Base-by-base conservation (phyloP, 352 stramenopile species). In the Globisporangium echinulatum region DNA sequence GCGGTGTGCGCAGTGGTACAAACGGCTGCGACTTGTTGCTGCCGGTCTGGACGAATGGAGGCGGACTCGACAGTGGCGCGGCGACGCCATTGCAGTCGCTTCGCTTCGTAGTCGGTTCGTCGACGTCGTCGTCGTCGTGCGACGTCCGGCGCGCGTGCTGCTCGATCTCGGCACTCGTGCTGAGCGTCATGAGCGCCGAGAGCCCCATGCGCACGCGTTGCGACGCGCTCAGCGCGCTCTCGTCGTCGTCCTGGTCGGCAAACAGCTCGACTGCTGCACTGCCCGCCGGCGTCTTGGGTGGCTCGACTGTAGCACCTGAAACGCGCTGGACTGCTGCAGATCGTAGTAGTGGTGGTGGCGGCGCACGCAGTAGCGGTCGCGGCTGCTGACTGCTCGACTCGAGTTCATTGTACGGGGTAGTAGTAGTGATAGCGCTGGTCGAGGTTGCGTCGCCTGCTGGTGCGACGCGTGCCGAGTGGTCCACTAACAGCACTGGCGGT, bases 181-280 rank as follows among this genome's bases (percentile, higher is more conserved):
- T 63, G 58, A 52, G 66, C 25, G 52, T 66, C 67, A 59, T 64
- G 44, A 85, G 77, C 6, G 59, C 54, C 0, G 79, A 80, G 13
- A 86, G 51, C 36, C 77, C 82, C 54, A 89, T 70, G 1, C 81
- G 76, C 40, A 85, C 71, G 6, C 72, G 73, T 65, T 90, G 79
- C 7, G 78, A 74, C 4, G 79, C 79, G 54, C 70, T 89, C 11
- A 85, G 67, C n/a, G 56, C 69, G 46, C 39, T 59, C 37, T 56
- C 52, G 39, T 55, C 50, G 14, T 58, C 51, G 19, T 64, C 63
- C 6, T 71, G 62, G 10, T 67, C 56, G 17, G 74, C 70, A 8
- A 56, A 56, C 7, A 59, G 53, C 5, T 63, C 54, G 52, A 82
- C 74, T 7, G n/a, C 68, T 1, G 69, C 71, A 8, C 64, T 74